Evolutionary conservation across 768 basidiomycete genomes (phyloP).

Genomic region (Pleurotus tuoliensis): DNA sequence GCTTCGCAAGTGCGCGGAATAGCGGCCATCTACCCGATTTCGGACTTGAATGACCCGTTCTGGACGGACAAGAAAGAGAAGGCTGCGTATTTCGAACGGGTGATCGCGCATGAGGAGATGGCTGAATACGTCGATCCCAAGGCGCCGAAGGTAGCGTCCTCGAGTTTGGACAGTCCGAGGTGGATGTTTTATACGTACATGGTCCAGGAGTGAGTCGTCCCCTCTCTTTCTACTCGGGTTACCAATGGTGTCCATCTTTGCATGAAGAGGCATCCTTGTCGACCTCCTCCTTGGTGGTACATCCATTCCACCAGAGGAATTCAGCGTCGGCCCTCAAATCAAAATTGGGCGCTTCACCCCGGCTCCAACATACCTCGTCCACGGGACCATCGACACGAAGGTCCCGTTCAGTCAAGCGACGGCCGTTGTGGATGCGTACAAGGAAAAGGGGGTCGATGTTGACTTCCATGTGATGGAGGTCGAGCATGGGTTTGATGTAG

Average conservation of each 20-base stretch:
- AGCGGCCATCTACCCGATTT: conserved; percentile 33
- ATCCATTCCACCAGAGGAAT: conserved; percentile 22
- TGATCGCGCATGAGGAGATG: conserved; percentile 26
- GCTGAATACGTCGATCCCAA: conserved; percentile 26
- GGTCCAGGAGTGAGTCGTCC: conserved; percentile 33
- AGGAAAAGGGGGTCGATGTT: conserved; percentile 16
- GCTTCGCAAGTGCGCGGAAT: conserved; percentile 24
- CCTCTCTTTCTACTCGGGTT: not conserved
- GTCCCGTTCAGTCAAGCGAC: conserved; percentile 29
- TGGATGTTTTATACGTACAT: conserved; percentile 34
- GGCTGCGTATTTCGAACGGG: conserved; percentile 28
- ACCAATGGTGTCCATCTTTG: not conserved
- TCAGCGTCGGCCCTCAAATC: conserved; percentile 25
- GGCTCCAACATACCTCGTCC: conserved; percentile 32
- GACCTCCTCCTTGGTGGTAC: conserved; percentile 29
- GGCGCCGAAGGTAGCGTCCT: conserved; percentile 19
- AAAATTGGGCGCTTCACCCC: conserved; percentile 19
- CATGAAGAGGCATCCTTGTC: conserved; percentile 23
- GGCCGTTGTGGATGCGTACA: conserved; percentile 27
- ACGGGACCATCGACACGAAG: conserved; percentile 30
- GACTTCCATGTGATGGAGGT: conserved; percentile 30
- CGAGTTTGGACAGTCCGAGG: conserved; percentile 21
- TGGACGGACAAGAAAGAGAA: conserved; percentile 32
- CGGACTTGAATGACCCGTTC: conserved; percentile 31
- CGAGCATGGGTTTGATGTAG: conserved; percentile 31